A percentile compares a stretch with the other conserved stretches of the same genome.
Evolutionary conservation across 1,284 basidiomycete genomes (phyloP).

Genomic region (Ustilago bromivora): DNA sequence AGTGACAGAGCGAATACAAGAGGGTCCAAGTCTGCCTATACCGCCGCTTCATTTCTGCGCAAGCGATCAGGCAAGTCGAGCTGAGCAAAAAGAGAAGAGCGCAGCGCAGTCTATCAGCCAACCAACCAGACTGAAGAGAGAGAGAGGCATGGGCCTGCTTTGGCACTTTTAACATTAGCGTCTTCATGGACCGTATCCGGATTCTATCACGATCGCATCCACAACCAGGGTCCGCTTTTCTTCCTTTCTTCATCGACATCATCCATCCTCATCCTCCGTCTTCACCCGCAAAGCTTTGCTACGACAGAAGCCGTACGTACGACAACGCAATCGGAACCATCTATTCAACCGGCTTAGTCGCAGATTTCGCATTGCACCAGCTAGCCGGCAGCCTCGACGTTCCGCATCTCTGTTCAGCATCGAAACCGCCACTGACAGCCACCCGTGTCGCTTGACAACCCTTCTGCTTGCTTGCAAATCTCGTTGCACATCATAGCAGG

Average conservation of each 20-base stretch:
- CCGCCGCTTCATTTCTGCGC: not conserved
- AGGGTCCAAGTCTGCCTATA: not conserved
- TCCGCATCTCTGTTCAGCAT: slow-evolving; percentile 12
- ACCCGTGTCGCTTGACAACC: too few species aligned
- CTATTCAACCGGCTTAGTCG: not conserved
- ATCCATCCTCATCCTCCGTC: slow-evolving; percentile 1
- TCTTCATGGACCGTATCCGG: slow-evolving; percentile 28
- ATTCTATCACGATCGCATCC: slow-evolving; percentile 32
- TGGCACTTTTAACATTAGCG: not conserved
- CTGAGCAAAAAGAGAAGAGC: not conserved
- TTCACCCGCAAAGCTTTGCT: slow-evolving; percentile 13
- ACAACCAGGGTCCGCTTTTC: slow-evolving; percentile 16
- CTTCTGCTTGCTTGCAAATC: not conserved
- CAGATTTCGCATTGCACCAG: not conserved
- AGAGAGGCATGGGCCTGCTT: slow-evolving; percentile 23
- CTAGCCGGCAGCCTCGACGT: not conserved
- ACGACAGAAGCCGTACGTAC: slow-evolving; percentile 33
- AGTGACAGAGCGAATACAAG: slow-evolving; percentile 1
- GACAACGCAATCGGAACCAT: not conserved
- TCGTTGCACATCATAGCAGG: slow-evolving; percentile 4
- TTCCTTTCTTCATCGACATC: slow-evolving; percentile 14
- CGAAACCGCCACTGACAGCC: slow-evolving; percentile 14
- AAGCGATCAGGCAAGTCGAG: slow-evolving; percentile 2
- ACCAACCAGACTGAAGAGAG: slow-evolving; percentile 14
- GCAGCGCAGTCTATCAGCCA: slow-evolving; percentile 19